A percentile compares a stretch with the other conserved stretches of the same genome.
phyloP scores from a whole-genome alignment of 345 rosid species.

The Lumnitzera racemosa region DNA sequence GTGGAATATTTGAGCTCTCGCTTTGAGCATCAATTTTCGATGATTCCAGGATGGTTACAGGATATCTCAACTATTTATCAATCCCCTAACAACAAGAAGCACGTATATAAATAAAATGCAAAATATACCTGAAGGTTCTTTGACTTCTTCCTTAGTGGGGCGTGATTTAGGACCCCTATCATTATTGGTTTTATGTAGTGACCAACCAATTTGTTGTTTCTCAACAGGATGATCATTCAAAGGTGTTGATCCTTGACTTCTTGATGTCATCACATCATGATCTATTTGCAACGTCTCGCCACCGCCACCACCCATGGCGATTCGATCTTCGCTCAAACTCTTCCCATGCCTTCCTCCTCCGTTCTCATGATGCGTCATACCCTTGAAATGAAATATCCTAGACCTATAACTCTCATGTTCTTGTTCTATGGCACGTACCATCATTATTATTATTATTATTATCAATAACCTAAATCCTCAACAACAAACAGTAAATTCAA shows the following conservation, averaged over 20 bases:
- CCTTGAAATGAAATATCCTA: constrained; percentile 52
- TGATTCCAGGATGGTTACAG: too few relatives aligned
- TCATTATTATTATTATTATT: neutral
- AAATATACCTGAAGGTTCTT: constrained; percentile 20
- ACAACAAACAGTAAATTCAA: too few relatives aligned
- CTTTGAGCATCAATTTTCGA: too few relatives aligned
- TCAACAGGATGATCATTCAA: constrained; percentile 9
- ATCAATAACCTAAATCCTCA: neutral
- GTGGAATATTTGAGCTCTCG: too few relatives aligned
- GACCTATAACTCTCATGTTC: constrained; percentile 49
- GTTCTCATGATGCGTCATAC: constrained; percentile 21
- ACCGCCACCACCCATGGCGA: constrained; percentile 15
- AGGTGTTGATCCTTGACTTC: constrained; percentile 22
- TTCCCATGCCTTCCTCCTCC: constrained; percentile 30
- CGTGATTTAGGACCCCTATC: constrained; percentile 27
- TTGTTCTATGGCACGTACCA: constrained; percentile 62
- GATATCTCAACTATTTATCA: too few relatives aligned
- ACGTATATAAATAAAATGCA: neutral
- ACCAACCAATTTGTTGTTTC: constrained; percentile 14
- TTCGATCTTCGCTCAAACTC: constrained; percentile 36
- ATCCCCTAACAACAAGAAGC: too few relatives aligned
- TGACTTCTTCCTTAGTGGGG: constrained; percentile 12
- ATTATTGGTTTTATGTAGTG: constrained; percentile 9
- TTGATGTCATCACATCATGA: constrained; percentile 17
- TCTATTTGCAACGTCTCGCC: neutral